phyloP scores from a whole-genome alignment of 2,329 filamentous ascomycete genomes.

The Colletotrichum tofieldiae region DNA sequence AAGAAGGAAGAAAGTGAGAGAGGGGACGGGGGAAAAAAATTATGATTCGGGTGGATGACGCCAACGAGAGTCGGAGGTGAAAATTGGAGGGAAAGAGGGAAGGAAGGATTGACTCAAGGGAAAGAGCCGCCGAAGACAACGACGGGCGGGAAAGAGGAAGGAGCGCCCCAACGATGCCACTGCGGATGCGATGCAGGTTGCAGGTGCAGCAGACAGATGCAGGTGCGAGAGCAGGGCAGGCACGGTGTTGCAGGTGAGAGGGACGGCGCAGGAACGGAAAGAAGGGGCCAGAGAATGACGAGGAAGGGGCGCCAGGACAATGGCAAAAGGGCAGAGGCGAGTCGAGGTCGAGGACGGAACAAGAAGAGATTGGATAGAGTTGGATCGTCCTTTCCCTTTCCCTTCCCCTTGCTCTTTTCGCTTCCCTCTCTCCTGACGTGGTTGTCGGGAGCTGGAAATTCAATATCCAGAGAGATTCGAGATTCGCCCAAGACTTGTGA shows the following conservation, averaged over 20 bases:
- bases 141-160: conserved; percentile 12
- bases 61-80: conserved; percentile 19
- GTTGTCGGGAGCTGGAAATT: conserved; percentile 7
- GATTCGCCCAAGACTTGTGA: conserved; percentile 2
- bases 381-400: conserved; percentile 7
- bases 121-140: conserved; percentile 12
- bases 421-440: conserved; percentile 19
- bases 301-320: background rate
- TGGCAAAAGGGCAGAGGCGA: background rate
- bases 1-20: conserved; percentile 6
- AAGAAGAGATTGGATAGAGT: conserved; percentile 19
- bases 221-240: background rate
- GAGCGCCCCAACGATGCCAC: conserved; percentile 8
- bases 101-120: background rate
- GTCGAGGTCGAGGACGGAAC: background rate
- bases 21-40: background rate
- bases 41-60: conserved; percentile 23
- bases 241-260: background rate
- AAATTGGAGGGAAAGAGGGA: conserved; percentile 10
- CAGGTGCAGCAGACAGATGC: conserved; percentile 26
- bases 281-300: background rate
- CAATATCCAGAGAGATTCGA: background rate
- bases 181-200: conserved; percentile 24
- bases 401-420: conserved; percentile 18
- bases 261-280: background rate